Base-by-base conservation (phyloP, 2,329 filamentous ascomycete genomes). In the Clonostachys sp. region DNA sequence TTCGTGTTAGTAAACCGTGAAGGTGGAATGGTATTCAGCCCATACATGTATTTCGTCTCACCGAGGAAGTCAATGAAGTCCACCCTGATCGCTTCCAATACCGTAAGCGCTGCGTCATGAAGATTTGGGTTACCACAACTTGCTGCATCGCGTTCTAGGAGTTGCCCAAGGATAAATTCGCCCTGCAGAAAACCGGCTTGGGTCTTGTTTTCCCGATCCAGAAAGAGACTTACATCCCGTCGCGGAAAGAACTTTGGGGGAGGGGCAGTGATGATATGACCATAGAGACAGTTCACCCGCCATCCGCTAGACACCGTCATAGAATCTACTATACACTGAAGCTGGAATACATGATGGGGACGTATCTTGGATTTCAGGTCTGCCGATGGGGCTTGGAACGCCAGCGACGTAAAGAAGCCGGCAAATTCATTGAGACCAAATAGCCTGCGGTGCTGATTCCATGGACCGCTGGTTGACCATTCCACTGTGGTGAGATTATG, bases 251-350 rank as follows among this genome's bases (percentile, higher is more conserved):
- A 34, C 40, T 49, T 2, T 74, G 41, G 8, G 20, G 5, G 5
- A 5, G 24, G 9, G 24, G 24, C 24, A 30, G 24, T 30, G 2
- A 30, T 30, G 24, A 69, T 48, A 54, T 74, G 66, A 0, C 68
- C 67, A 13, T 47, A 42, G 5, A 70, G 34, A 10, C 44, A 43
- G 44, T 52, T 58, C 2, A 64, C 16, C 2, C 55, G 59, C 73
- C 74, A 78, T 5, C 74, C 72, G 1, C 65, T 66, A 13, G 66
- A 75, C 2, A 69, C 59, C 3, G 63, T 60, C 35, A 75, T 58
- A 2, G 74, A 71, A 49, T 78, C 75, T 12, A 77, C 65, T 34
- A 78, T 73, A 48, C 68, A 72, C 50, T 78, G 72, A 0, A 79
- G 58, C 36, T 77, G 66, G 48, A 79, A 76, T 2, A 78, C 69